A percentile compares a stretch with the other conserved stretches of the same genome.
phyloP scores from a whole-genome alignment of 2,329 filamentous ascomycete genomes.

The Monosporascus sp. region DNA sequence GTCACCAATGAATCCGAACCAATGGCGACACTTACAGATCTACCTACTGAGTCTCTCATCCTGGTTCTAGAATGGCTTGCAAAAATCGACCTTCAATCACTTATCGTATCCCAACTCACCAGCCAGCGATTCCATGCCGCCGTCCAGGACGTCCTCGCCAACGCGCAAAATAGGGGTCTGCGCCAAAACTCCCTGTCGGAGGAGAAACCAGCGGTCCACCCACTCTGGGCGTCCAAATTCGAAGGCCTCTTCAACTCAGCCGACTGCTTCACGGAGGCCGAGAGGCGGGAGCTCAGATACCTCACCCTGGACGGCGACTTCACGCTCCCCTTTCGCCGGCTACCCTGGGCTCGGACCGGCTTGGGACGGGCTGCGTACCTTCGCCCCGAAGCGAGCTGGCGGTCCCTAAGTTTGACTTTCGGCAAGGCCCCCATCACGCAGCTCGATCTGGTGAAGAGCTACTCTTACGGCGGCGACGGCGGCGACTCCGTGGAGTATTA shows the following conservation, averaged over 20 bases:
- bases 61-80: constrained; percentile 10
- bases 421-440: constrained; percentile 17
- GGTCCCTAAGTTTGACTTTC: constrained; percentile 12
- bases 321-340: constrained; percentile 15
- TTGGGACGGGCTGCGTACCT: constrained; percentile 7
- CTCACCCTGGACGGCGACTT: constrained; percentile 13
- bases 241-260: constrained; percentile 12
- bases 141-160: constrained; percentile 6
- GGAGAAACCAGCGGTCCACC: constrained; percentile 4
- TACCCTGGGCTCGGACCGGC: constrained; percentile 11
- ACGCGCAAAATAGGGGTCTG: background rate
- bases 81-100: constrained; percentile 8
- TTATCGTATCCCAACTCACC: constrained; percentile 10
- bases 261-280: constrained; percentile 10
- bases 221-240: constrained; percentile 11
- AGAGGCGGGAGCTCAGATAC: constrained; percentile 6
- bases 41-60: constrained; percentile 15
- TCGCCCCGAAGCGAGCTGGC: constrained; percentile 18
- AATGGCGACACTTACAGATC: constrained; percentile 8
- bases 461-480: constrained; percentile 3
- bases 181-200: background rate
- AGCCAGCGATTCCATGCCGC: constrained; percentile 7
- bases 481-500: constrained; percentile 13
- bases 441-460: constrained; percentile 14
- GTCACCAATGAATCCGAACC: background rate